Percentiles rank a stretch among this genome's conserved stretches.
These are phyloP conservation scores for Hortiboletus campestris DNA, from an alignment of 768 basidiomycete genomes.

Conservation along the genomic window DNA sequence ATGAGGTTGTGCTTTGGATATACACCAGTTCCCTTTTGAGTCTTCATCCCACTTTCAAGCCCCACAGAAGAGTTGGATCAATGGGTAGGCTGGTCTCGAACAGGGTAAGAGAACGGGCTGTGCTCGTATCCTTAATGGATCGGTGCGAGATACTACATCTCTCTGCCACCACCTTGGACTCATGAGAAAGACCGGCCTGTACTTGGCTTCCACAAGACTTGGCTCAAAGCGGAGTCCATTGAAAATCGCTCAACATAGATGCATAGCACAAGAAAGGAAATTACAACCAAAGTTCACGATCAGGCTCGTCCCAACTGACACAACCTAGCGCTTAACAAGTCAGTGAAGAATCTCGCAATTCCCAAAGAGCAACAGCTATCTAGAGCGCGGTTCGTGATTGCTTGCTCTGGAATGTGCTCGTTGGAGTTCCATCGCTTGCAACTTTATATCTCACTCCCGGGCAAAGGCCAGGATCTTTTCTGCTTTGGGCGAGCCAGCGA, in stretches of 20 bases:
- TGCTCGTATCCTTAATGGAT: neutral
- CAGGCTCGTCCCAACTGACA: neutral
- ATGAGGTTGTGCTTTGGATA: too few species aligned
- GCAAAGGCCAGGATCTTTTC: neutral
- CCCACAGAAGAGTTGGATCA: neutral
- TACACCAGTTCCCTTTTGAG: neutral
- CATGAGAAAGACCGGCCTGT: neutral
- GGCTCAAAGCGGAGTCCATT: neutral
- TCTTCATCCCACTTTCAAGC: neutral
- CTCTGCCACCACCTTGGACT: neutral
- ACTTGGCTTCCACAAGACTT: neutral
- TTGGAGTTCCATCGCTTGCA: neutral
- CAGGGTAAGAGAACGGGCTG: neutral
- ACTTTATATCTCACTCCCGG: neutral
- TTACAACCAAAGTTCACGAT: neutral
- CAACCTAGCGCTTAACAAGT: neutral
- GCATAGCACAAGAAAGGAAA: neutral
- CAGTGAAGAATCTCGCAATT: neutral
- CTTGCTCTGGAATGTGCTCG: too few species aligned
- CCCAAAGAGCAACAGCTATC: neutral
- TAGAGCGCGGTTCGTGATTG: neutral
- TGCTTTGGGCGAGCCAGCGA: neutral
- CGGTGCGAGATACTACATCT: neutral
- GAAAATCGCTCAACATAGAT: neutral
- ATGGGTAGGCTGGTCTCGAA: neutral